phyloP scores from a whole-genome alignment of 805 yeast genomes.

The Metschnikowia vanudenii region DNA sequence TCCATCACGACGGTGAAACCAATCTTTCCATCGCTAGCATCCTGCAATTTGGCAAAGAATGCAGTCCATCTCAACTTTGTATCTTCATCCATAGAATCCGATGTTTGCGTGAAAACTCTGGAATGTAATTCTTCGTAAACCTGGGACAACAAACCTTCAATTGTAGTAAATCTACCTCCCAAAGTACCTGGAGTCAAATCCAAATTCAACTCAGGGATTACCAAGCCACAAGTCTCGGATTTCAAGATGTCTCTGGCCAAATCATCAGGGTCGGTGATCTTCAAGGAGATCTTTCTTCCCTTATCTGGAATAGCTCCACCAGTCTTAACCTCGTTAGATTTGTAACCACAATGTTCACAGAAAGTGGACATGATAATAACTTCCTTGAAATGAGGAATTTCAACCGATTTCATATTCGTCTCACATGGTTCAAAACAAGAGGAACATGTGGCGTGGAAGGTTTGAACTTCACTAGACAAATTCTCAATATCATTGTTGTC shows the following conservation, averaged over 20 bases:
- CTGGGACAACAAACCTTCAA: constrained; percentile 89
- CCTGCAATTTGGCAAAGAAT: constrained; percentile 71
- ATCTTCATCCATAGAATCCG: constrained; percentile 85
- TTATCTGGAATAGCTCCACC: constrained; percentile 93
- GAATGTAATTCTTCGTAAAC: constrained; percentile 85
- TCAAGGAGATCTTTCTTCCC: constrained; percentile 72
- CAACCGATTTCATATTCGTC: constrained; percentile 95
- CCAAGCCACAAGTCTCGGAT: constrained; percentile 87
- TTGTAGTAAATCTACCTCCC: constrained; percentile 96
- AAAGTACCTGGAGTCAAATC: constrained; percentile 95
- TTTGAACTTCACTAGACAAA: constrained; percentile 85
- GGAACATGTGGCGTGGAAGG: constrained; percentile 90
- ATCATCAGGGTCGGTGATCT: constrained; percentile 87
- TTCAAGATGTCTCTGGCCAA: constrained; percentile 91
- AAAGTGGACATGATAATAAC: constrained; percentile 94
- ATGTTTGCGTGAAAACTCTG: constrained; percentile 79
- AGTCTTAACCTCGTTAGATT: constrained; percentile 95
- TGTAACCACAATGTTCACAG: constrained; percentile 91
- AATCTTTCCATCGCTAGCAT: constrained; percentile 77
- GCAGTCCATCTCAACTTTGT: constrained; percentile 79
- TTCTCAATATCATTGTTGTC: constrained; percentile 83
- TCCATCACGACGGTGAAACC: constrained; percentile 85
- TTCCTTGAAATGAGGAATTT: constrained; percentile 97
- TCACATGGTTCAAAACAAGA: constrained; percentile 79
- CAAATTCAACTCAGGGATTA: constrained; percentile 81